A percentile compares a stretch with the other conserved stretches of the same genome.
phyloP scores from a whole-genome alignment of 352 stramenopile genomes.

The Saprolegnia parasitica region DNA sequence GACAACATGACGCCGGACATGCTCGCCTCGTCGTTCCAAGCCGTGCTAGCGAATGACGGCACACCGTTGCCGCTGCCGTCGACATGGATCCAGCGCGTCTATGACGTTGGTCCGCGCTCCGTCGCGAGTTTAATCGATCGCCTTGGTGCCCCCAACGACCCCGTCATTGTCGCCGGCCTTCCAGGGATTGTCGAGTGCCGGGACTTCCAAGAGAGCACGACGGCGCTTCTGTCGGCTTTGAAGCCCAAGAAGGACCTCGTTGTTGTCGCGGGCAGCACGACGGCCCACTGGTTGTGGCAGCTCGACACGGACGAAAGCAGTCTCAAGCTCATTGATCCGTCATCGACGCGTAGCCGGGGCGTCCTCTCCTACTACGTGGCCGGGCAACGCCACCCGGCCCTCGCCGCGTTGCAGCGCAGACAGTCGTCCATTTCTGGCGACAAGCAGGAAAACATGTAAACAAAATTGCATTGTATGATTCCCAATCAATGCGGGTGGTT shows the following conservation, averaged over 20 bases:
- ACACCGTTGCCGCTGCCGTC: background rate
- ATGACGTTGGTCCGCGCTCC: constrained; percentile 7
- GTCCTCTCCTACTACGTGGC: constrained; percentile 19
- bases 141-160: background rate
- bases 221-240: background rate
- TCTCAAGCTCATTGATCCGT: background rate
- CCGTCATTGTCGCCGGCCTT: constrained; percentile 5
- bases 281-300: background rate
- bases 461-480: background rate
- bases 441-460: too few species aligned
- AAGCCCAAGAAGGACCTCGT: background rate
- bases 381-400: constrained; percentile 5
- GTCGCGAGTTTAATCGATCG: background rate
- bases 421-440: too few species aligned
- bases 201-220: constrained; percentile 5
- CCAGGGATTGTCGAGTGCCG: constrained; percentile 14
- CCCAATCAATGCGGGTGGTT: background rate
- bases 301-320: background rate
- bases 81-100: constrained; percentile 3
- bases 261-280: background rate
- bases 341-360: background rate
- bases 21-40: background rate
- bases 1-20: constrained; percentile 7
- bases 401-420: background rate
- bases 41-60: background rate